phyloP scores from a whole-genome alignment of 768 basidiomycete genomes.

The Mycena rosella region DNA sequence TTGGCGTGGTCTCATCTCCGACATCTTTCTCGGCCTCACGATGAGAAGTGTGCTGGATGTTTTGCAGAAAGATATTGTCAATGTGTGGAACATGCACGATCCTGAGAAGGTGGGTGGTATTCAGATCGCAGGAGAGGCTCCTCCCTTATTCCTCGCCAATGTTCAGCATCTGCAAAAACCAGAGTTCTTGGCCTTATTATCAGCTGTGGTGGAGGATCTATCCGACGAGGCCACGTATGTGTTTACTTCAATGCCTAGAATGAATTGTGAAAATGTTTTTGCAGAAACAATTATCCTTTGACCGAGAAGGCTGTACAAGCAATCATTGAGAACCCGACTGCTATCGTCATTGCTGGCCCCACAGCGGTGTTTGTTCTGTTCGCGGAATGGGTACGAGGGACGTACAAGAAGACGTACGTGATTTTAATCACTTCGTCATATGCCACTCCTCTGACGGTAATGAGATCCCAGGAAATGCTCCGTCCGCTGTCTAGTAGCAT shows the following conservation, averaged over 20 bases:
- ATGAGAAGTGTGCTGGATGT: constrained; percentile 13
- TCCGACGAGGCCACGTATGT: constrained; percentile 16
- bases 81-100: no score
- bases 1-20: constrained; percentile 5
- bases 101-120: no score
- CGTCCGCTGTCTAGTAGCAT: no score
- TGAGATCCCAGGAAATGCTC: no score
- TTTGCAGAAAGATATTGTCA: no score
- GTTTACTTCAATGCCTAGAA: not conserved
- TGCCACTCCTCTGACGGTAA: no score
- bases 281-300: constrained; percentile 11
- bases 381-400: constrained; percentile 20
- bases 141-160: no score
- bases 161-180: no score
- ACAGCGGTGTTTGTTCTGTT: constrained; percentile 5
- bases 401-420: no score
- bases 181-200: no score
- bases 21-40: constrained; percentile 13
- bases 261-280: not conserved
- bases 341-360: constrained; percentile 7
- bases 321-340: constrained; percentile 1
- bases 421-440: no score
- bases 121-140: no score
- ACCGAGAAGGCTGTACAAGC: constrained; percentile 8
- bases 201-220: constrained; percentile 14